These are phyloP conservation scores for Saccharomycopsis sp. DNA, from an alignment of 805 yeast genomes.

Conservation along the genomic window DNA sequence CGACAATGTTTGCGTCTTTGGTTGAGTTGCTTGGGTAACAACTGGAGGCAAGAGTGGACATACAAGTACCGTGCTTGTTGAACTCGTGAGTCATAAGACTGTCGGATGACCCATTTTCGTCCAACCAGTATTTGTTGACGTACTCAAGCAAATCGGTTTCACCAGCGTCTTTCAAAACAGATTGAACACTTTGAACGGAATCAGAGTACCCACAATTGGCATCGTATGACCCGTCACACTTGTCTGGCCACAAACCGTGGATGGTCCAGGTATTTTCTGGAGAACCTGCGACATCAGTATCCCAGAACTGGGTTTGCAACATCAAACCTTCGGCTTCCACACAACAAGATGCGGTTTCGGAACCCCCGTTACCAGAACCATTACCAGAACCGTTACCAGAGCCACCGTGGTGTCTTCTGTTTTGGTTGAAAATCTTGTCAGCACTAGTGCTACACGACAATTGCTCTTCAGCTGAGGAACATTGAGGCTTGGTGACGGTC, in stretches of 20 bases:
- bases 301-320: conserved; percentile 90
- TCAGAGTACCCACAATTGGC: conserved; percentile 49
- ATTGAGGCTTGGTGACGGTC: conserved; percentile 6
- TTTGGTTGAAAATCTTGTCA: background rate
- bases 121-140: conserved; percentile 64
- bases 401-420: background rate
- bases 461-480: conserved; percentile 3
- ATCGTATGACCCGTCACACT: conserved; percentile 72
- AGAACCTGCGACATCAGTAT: conserved; percentile 66
- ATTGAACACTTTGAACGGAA: conserved; percentile 4
- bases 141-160: conserved; percentile 30
- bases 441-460: conserved; percentile 10
- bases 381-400: background rate
- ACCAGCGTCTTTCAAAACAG: conserved; percentile 6
- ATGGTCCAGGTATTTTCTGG: conserved; percentile 64
- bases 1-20: conserved; percentile 35
- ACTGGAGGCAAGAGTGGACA: conserved; percentile 51
- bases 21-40: conserved; percentile 9
- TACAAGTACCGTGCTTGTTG: conserved; percentile 92
- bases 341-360: conserved; percentile 52
- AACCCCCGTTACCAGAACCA: no score
- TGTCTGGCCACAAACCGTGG: conserved; percentile 87
- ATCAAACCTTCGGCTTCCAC: conserved; percentile 75
- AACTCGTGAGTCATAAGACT: conserved; percentile 81
- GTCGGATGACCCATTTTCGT: conserved; percentile 56